phyloP scores from a whole-genome alignment of 2,329 filamentous ascomycete genomes.

The Stenocarpella maydis region DNA sequence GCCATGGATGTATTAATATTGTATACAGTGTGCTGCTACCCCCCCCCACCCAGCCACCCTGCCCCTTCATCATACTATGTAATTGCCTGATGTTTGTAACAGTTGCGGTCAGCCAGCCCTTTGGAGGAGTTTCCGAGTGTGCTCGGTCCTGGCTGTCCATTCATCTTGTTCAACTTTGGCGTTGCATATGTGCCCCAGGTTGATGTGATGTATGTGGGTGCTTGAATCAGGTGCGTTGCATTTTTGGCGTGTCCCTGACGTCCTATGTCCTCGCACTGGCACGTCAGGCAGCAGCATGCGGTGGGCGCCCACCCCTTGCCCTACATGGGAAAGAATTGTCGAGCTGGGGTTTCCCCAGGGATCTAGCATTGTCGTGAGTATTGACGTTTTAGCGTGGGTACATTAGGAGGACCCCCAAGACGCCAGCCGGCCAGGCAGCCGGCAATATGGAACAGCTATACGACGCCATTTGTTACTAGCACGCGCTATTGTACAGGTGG shows the following conservation, averaged over 20 bases:
- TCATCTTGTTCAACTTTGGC: background rate
- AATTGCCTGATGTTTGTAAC: no score
- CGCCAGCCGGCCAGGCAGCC: no score
- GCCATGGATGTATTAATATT: no score
- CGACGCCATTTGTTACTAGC: no score
- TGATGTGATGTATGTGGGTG: background rate
- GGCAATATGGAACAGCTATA: no score
- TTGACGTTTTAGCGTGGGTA: background rate
- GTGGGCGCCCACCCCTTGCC: background rate
- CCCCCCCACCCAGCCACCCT: no score
- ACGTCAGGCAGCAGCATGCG: conserved; percentile 1
- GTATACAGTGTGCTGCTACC: background rate
- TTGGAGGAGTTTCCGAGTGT: background rate
- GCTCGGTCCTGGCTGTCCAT: background rate
- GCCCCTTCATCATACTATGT: no score
- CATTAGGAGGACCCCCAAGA: no score
- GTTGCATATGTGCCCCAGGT: background rate
- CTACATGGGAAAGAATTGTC: background rate
- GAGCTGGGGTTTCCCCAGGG: background rate
- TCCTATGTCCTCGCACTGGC: background rate
- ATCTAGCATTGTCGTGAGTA: conserved; percentile 9
- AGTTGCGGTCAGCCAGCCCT: background rate
- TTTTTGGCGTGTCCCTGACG: background rate
- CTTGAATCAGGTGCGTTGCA: conserved; percentile 20
- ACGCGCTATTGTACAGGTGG: no score